A percentile compares a stretch with the other conserved stretches of the same genome.
Conservation (phyloP, 2,329 filamentous ascomycete genomes). For the Scedosporium boydii region DNA sequence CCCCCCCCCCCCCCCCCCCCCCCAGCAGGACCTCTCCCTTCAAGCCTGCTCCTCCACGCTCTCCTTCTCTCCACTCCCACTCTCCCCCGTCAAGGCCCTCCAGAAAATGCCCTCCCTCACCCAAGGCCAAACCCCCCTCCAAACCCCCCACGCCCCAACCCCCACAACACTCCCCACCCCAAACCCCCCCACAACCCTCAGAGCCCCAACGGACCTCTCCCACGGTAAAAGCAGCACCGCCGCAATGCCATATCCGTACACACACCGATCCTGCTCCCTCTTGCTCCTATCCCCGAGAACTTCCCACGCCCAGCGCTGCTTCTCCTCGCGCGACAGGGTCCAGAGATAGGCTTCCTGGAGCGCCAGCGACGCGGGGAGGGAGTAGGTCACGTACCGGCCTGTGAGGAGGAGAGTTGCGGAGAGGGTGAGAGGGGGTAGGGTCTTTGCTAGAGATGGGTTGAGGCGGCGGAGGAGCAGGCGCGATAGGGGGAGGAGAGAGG, state of each 20-base stretch:
- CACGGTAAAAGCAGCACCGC: neutral
- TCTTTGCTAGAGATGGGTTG: neutral
- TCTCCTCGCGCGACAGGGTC: neutral
- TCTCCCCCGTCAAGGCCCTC: neutral
- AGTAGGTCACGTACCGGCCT: neutral
- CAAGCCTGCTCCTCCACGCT: too few relatives aligned
- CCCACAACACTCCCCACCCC: neutral
- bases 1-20: too few relatives aligned
- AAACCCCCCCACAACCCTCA: neutral
- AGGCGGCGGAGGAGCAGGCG: neutral
- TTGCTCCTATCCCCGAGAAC: neutral
- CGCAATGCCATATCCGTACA: neutral
- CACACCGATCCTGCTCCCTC: neutral
- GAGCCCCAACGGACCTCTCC: neutral
- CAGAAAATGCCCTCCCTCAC: neutral
- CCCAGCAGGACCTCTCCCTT: too few relatives aligned
- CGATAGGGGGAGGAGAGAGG: neutral
- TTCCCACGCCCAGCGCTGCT: neutral
- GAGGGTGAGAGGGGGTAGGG: neutral
- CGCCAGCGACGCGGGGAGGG: neutral
- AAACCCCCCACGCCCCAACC: neutral
- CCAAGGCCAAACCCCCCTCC: neutral
- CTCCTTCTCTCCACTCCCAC: too few relatives aligned
- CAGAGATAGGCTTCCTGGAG: neutral
- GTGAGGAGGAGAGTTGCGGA: neutral